Evolutionary conservation across 225 moss, liverwort and hornwort genomes (phyloP), one percentile per base, ranked within the genome.

Genomic region (Pseudisothecium myosuroides): DNA sequence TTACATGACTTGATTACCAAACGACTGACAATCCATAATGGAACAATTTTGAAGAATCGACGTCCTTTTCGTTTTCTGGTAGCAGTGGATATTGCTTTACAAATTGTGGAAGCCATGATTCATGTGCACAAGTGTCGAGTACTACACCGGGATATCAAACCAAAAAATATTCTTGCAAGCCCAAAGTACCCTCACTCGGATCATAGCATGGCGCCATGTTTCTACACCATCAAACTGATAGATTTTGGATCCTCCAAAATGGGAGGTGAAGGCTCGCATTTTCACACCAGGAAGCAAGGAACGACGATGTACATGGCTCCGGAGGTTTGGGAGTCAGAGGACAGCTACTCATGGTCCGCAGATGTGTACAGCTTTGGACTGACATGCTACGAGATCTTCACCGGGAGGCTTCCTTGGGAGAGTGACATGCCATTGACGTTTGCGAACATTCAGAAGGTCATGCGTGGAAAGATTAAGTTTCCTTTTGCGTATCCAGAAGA

Each of bases 151-250:
- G 78, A 78, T 78, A 0, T 78, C 12, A 78, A 55, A 37, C 78
- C 78, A 9, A 78, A 19, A 12, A 84, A 89, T 58, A 36, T 64
- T 58, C 77, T 89, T 1, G 87, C 73, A 5, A 68, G 87, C 43
- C 8, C 23, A 60, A 87, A 83, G 20, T 37, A 37, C 37, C 6
- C 54, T 5, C 3, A 9, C 9, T 9, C 23, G 7, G 2, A 1
- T n/a, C 1, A 1, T 12, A n/a, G 68, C 7, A 4, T 0, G 4
- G 4, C 1, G 21, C 77, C 37, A 8, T 1, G 9, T 1, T 26
- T 1, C 24, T 78, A 78, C 0, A 15, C 37, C 55, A 23, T 77
- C 55, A 77, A 77, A 19, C 47, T 74, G 2, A 74, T 74, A 18
- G 74, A 74, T 47, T 74, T 74, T 47, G 74, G 74, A 14, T 34